phyloP scores from a whole-genome alignment of 352 stramenopile species.

The Pythium guiyangense region DNA sequence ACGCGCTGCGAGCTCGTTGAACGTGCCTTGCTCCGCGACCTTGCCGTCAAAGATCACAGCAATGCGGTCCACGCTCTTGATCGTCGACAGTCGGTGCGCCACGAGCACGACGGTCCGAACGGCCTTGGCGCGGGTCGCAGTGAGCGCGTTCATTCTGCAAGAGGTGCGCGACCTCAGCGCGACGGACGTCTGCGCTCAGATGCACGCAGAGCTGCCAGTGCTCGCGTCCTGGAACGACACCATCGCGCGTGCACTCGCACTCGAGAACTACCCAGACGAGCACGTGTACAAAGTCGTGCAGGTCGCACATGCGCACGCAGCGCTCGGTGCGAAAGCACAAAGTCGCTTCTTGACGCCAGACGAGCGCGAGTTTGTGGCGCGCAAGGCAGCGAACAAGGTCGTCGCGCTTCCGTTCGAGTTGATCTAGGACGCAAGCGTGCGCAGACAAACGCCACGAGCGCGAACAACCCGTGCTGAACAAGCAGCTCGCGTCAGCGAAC shows the following conservation, averaged over 20 bases:
- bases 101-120: slow-evolving; percentile 96
- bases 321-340: not conserved
- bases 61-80: slow-evolving; percentile 53
- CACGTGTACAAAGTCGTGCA: slow-evolving; percentile 71
- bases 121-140: slow-evolving; percentile 67
- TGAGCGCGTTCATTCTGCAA: no score
- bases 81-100: slow-evolving; percentile 94
- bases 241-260: slow-evolving; percentile 21
- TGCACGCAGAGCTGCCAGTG: no score
- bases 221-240: slow-evolving; percentile 41
- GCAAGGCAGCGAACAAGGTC: slow-evolving; percentile 31
- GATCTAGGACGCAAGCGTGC: not conserved
- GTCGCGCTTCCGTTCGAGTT: slow-evolving; percentile 13
- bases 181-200: no score
- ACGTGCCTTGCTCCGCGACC: slow-evolving; percentile 73
- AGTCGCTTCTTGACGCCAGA: slow-evolving; percentile 22
- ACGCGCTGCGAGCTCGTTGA: slow-evolving; percentile 51
- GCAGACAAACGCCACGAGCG: no score
- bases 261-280: slow-evolving; percentile 38
- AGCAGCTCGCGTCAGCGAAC: slow-evolving; percentile 70
- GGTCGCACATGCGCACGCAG: slow-evolving; percentile 7
- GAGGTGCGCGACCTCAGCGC: no score
- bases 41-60: slow-evolving; percentile 21
- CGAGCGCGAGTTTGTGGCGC: slow-evolving; percentile 38
- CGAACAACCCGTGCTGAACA: slow-evolving; percentile 53